Evolutionary conservation across 345 rosid species (phyloP), one percentile per base, ranked within the genome.

Genomic region (Sonneratia alba): DNA sequence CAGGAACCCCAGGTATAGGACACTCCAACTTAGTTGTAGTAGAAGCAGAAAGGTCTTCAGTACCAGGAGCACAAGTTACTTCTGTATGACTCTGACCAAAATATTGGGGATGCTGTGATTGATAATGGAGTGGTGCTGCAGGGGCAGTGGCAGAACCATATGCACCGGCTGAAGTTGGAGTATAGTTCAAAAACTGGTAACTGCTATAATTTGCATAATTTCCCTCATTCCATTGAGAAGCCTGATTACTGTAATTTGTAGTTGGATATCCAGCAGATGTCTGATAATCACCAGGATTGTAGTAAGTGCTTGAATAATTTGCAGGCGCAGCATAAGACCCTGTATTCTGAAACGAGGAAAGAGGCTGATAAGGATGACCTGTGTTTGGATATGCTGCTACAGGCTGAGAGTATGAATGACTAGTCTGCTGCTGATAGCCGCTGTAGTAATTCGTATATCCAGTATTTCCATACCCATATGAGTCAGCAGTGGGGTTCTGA

Each of bases 241-340:
- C 5, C 70, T 43, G 97, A 80, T 80, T 86, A 85, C 80, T 80
- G 83, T 91, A 91, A 70, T 85, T 80, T 76, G 85, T 83, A 75
- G 86, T 92, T 70, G 89, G 87, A 78, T 90, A 95, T 81, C 90
- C 91, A 86, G 92, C 91, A 86, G 97, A 78, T 77, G 92, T 92
- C 98, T 95, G 99, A 87, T 95, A 95, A 90, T 92, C 92, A 90
- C 84, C 98, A 87, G 97, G 91, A 92, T 87, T 87, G 92, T 91
- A 87, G 86, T 95, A 90, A 90, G 96, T 87, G 88, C 89, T 82
- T 84, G 99, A 80, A 89, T 90, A 90, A 92, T 92, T 87, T 81
- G 94, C 78, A 84, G 98, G 85, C 89, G 87, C 98, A 87, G 96
- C 87, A 95, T 90, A 88, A 88, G 99, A 95, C 92, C 96, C 98